Evolutionary conservation across 192 early-diverging fungal species (phyloP).

Genomic region (Glomus cerebriforme): DNA sequence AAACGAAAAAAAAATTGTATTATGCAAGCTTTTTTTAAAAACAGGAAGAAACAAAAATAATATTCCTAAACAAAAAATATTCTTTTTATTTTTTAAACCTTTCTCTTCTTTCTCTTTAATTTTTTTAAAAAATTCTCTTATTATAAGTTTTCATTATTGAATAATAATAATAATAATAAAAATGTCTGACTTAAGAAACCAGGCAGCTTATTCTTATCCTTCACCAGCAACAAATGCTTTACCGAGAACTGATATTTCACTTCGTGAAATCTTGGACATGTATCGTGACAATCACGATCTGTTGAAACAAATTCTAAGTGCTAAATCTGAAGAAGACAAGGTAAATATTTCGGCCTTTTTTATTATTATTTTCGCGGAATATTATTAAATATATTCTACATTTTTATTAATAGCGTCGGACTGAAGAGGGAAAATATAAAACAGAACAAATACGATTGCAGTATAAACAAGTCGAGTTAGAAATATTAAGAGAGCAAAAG

Average conservation of each 20-base stretch:
- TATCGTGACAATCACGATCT: conserved; percentile 32
- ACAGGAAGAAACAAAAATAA: no score
- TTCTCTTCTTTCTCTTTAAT: no score
- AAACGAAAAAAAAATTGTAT: no score
- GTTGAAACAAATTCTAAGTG: conserved; percentile 23
- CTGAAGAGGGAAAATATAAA: conserved; percentile 49
- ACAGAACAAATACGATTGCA: conserved; percentile 45
- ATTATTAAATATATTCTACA: no score
- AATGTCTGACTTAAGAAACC: conserved; percentile 26
- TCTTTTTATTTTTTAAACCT: no score
- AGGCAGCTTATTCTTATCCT: conserved; percentile 27
- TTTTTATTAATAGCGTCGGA: conserved; percentile 35
- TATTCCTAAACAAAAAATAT: no score
- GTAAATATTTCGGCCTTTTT: not conserved
- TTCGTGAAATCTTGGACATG: conserved; percentile 29
- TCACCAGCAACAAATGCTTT: conserved; percentile 27
- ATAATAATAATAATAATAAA: not conserved
- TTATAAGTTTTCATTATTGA: no score
- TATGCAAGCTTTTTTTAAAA: no score
- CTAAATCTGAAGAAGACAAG: conserved; percentile 33
- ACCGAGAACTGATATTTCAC: conserved; percentile 19
- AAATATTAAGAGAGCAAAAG: conserved; percentile 34
- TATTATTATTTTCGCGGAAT: not conserved
- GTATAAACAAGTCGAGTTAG: conserved; percentile 45
- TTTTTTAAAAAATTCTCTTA: no score